Evolutionary conservation across 305 asterid genomes (phyloP), one percentile per base, ranked within the genome.

Genomic region (Andrographis paniculata): DNA sequence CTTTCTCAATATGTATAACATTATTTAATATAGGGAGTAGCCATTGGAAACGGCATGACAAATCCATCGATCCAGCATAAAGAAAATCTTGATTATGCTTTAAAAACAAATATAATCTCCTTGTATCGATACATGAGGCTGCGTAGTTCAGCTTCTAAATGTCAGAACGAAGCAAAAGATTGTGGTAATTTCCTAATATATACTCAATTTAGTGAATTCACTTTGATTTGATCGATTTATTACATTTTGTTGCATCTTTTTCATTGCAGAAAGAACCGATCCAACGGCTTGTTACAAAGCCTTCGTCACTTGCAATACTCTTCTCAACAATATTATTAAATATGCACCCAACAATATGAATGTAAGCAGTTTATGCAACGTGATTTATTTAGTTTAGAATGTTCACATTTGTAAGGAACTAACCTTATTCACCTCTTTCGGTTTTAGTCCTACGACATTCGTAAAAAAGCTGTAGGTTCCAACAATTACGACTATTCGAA

Each of bases 401-500:
- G n/a, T n/a, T n/a, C n/a, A n/a, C n/a, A n/a, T n/a, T n/a, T n/a
- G n/a, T n/a, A n/a, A n/a, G n/a, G n/a, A n/a, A n/a, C n/a, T n/a
- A n/a, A n/a, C n/a, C n/a, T n/a, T n/a, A n/a, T n/a, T n/a, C n/a
- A n/a, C n/a, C n/a, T n/a, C n/a, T n/a, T n/a, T n/a, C n/a, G n/a
- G n/a, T n/a, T n/a, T n/a, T n/a, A 80, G 84, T 52, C 48, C 61
- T 80, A 77, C 40, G 87, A 75, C 40, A 48, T 75, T 24, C 53
- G 79, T 12, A 77, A 74, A 57, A 20, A 22, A 35, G 77, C 87
- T 44, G 40, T 14, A 12, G 87, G 74, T 27, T 17, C 46, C 1
- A 49, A 67, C 22, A 77, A 87, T 76, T 77, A 80, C 55, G 76
- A 80, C 66, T 77, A 72, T 65, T 77, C 87, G 0, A 64, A 64